These are phyloP conservation scores for Amaranthus cruentus DNA, from an alignment of 148 eudicot genomes.

Conservation along the genomic window DNA sequence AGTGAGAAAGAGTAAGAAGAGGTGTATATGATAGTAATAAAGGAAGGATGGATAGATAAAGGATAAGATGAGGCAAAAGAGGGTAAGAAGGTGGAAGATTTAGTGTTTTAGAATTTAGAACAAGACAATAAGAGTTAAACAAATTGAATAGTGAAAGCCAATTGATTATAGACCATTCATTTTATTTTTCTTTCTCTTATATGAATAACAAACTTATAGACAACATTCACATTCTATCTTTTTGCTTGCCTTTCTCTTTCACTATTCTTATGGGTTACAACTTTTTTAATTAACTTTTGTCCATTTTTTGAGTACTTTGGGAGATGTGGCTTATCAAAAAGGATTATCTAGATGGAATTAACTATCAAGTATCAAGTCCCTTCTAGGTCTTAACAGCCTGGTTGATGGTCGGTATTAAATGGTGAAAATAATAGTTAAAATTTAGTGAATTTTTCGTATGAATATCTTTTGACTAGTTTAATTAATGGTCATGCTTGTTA, in stretches of 20 bases:
- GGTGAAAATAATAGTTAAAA: too few species aligned
- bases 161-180: constrained; percentile 25
- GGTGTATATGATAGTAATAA: background rate
- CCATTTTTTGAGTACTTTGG: constrained; percentile 2
- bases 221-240: constrained; percentile 23
- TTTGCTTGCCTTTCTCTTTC: background rate
- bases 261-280: background rate
- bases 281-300: background rate
- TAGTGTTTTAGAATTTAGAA: constrained; percentile 1
- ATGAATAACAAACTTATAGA: background rate
- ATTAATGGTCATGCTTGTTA: too few species aligned
- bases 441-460: too few species aligned
- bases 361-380: too few species aligned
- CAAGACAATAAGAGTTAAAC: background rate
- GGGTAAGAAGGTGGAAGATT: background rate
- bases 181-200: constrained; percentile 9
- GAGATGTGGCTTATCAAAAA: constrained; percentile 19
- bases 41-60: background rate
- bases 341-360: background rate
- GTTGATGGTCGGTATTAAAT: too few species aligned
- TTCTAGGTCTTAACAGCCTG: too few species aligned
- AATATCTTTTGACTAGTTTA: too few species aligned
- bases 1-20: background rate
- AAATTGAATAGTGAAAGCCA: constrained; percentile 1
- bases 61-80: constrained; percentile 33